Base-by-base conservation (phyloP, 164 flowering plant genomes). In the Annona cherimola region DNA sequence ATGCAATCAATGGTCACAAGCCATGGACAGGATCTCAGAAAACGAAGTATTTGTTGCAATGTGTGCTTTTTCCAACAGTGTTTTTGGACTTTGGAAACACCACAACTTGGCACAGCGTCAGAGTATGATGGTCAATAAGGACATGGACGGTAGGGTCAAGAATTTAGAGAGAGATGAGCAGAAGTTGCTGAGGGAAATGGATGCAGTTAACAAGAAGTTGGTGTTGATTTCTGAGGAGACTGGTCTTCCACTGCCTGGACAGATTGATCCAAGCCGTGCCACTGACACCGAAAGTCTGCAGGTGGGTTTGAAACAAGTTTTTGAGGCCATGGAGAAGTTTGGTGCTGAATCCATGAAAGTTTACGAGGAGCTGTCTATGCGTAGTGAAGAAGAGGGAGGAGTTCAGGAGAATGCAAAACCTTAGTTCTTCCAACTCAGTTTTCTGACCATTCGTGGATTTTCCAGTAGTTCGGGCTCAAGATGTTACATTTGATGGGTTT, bases 271-370 rank as follows among this genome's bases (percentile, higher is more conserved):
- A 76, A 79, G 84, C 45, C 90, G 81, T 63, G 79, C 85, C 12
- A 80, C 83, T 64, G 84, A 66, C 73, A 45, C 41, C 45, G 69
- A 75, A 20, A 86, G 86, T 71, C 69, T 91, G 14, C 96, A 89
- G 72, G 80, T 78, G 0, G 84, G 89, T 75, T 77, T 96, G 74
- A 85, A 81, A 61, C 84, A 78, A 45, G 82, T 89, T 54, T 92
- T 96, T 77, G 94, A 86, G 74, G 86, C 98, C 63, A 86, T 93
- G 95, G 94, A 89, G 76, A 86, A 76, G 82, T 93, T 87, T 69
- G 71, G 86, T 2, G 86, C 83, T 18, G 79, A 75, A 63, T 89
- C 90, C 6, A 61, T 79, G 74, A 85, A 83, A 78, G 95, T 76
- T 39, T 96, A 88, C 71, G 94, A 89, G 69, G 91, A 84, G 72